Evolutionary conservation across 2,329 filamentous ascomycete species (phyloP), one percentile per base, ranked within the genome.

Genomic region (Colletotrichum somersetense): DNA sequence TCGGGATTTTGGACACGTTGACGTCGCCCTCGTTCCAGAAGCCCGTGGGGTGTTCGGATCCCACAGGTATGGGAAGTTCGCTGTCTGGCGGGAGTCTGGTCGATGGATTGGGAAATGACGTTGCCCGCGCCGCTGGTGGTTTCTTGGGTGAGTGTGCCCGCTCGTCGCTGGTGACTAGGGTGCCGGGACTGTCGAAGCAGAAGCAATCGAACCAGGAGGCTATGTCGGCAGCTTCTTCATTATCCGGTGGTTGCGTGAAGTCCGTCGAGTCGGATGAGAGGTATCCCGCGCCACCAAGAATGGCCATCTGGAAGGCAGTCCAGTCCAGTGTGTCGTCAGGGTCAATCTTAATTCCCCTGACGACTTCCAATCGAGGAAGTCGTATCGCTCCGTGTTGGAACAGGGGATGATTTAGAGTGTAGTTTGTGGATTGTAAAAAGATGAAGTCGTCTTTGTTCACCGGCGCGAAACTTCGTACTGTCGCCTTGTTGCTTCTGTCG

Each of bases 251-350:
- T 7, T 79, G 80, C 16, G 82, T 79, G 57, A 80, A 82, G 75
- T 84, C 83, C 59, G 82, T 80, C 23, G 81, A 80, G 62, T 86
- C 87, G 23, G 80, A 80, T 63, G 84, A 81, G 56, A 87, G 82
- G 74, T 89, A 87, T 40, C 86, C 87, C 2, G 87, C 86, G 6
- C 87, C 88, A 53, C 89, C 89, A 0, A 88, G 80, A 62, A 91
- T 90, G 20, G 89, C 89, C 85, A 91, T 90, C 79, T 91, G 89
- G 77, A 91, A 91, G 4, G 89, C 89, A 7, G 87, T 89, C 89
- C 89, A 91, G 81, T 91, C 89, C 4, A 91, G 79, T 11, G 83
- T 85, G 59, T 87, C 87, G 62, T 89, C 88, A 40, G 82, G 81
- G 26, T 78, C 79, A 10, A 83, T 80, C 70, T 81, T 83, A 67